These are phyloP conservation scores for Talaromyces sp. DNA, from an alignment of 2,329 filamentous ascomycete species.

Conservation along the genomic window DNA sequence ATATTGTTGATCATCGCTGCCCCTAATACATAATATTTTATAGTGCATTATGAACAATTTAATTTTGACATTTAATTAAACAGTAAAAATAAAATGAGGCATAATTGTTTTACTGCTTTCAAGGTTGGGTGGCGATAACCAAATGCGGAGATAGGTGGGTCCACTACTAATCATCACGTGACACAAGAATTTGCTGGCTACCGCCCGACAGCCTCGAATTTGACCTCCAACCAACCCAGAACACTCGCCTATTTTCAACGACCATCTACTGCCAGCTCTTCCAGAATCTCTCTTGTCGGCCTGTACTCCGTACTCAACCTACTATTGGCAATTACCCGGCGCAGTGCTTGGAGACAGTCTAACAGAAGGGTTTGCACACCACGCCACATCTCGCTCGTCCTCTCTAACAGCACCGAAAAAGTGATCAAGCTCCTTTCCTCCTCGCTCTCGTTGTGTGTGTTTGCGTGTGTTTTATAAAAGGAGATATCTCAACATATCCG, in stretches of 20 bases:
- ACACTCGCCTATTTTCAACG: neutral
- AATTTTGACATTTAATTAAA: neutral
- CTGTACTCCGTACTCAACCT: neutral
- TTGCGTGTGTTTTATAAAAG: slow-evolving; percentile 4
- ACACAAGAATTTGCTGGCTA: neutral
- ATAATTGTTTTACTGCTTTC: neutral
- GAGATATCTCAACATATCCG: slow-evolving; percentile 19
- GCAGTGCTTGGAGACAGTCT: neutral
- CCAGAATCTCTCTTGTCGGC: neutral
- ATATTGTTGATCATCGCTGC: neutral
- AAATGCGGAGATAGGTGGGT: too few species aligned
- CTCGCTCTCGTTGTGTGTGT: slow-evolving; percentile 13
- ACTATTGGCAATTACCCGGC: neutral
- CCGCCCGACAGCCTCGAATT: neutral
- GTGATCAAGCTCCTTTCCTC: slow-evolving; percentile 27
- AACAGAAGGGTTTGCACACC: slow-evolving; percentile 21
- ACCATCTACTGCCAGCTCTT: neutral
- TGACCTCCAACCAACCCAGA: neutral
- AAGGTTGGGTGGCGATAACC: neutral
- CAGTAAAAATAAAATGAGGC: neutral
- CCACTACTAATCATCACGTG: neutral
- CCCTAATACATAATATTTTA: neutral
- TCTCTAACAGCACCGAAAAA: slow-evolving; percentile 24
- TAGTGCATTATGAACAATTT: neutral
- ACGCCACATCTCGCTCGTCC: slow-evolving; percentile 16